A percentile compares a stretch with the other conserved stretches of the same genome.
Evolutionary conservation across 805 yeast genomes (phyloP).

Genomic region (Zygotorulaspora danielsina): DNA sequence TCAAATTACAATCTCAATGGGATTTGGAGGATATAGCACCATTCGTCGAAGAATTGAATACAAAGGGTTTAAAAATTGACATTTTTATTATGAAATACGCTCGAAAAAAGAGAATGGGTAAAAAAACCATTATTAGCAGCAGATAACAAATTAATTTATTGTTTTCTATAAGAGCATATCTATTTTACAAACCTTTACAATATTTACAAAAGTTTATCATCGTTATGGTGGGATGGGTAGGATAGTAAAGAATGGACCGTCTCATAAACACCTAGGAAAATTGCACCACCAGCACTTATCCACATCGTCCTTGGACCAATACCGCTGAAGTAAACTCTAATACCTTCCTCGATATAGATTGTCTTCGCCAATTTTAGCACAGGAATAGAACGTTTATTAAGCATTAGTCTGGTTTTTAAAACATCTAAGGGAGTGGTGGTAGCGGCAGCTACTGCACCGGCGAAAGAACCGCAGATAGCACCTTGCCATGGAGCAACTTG

Average conservation of each 20-base stretch:
- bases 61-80: slow-evolving; percentile 50
- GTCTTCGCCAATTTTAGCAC: slow-evolving; percentile 45
- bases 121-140: slow-evolving; percentile 37
- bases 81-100: slow-evolving; percentile 61
- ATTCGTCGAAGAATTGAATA: slow-evolving; percentile 55
- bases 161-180: not conserved
- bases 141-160: slow-evolving; percentile 15
- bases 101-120: slow-evolving; percentile 46
- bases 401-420: slow-evolving; percentile 80
- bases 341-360: slow-evolving; percentile 70
- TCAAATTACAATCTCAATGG: slow-evolving; percentile 57
- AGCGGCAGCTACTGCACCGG: slow-evolving; percentile 82
- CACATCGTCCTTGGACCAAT: slow-evolving; percentile 94
- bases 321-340: slow-evolving; percentile 68
- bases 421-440: slow-evolving; percentile 77
- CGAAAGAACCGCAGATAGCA: slow-evolving; percentile 76
- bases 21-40: slow-evolving; percentile 58
- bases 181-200: not conserved
- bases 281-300: slow-evolving; percentile 98
- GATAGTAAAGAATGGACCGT: slow-evolving; percentile 44
- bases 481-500: slow-evolving; percentile 65
- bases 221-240: slow-evolving; percentile 6
- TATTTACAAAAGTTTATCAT: slow-evolving; percentile 16
- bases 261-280: slow-evolving; percentile 92
- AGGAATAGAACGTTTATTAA: slow-evolving; percentile 47